Base-by-base conservation (phyloP, 2,329 filamentous ascomycete genomes). In the Clonostachys sp. region DNA sequence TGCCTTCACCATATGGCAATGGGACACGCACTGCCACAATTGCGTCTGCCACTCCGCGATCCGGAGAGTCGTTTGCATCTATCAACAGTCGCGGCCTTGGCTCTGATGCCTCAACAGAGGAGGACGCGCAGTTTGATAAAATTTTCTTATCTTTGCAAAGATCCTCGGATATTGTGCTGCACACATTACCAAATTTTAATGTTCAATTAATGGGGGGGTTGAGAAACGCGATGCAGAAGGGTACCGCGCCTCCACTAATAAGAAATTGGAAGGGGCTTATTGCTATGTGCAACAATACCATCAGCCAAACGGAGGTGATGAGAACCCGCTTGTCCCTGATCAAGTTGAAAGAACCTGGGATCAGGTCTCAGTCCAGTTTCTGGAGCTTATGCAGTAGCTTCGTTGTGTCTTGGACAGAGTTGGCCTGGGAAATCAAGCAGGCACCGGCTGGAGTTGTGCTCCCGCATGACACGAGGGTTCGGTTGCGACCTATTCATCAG, bases 341-440 rank as follows among this genome's bases (percentile, higher is more conserved):
- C 71, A 91, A 91, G 62, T 73, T 95, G 12, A 94, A 92, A 61
- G 91, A 96, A 57, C 87, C 89, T 8, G 84, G 83, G 12, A 79
- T 89, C 45, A 78, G 89, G 46, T 83, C 76, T 3, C 81, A 85
- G 57, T 62, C 72, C 4, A 67, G 70, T 14, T 86, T 84, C 62
- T 85, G 83, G 80, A 73, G 81, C 54, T 73, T 91, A 46, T 94
- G 88, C 70, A 90, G 86, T 66, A 78, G 75, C 55, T 90, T 90
- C 54, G 78, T 89, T 53, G 78, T 78, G 55, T 77, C 86, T 8
- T 91, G 86, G 81, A 75, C 78, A 46, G 80, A 86, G 51, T 75
- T 89, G 47, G 84, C 80, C 5, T 70, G 67, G 35, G 77, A 77
- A 57, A 75, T 87, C 53, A 84, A 80, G 61, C 67, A 74, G 47